phyloP scores from a whole-genome alignment of 1,139 yeast genomes.

The Geotrichum reessii region DNA sequence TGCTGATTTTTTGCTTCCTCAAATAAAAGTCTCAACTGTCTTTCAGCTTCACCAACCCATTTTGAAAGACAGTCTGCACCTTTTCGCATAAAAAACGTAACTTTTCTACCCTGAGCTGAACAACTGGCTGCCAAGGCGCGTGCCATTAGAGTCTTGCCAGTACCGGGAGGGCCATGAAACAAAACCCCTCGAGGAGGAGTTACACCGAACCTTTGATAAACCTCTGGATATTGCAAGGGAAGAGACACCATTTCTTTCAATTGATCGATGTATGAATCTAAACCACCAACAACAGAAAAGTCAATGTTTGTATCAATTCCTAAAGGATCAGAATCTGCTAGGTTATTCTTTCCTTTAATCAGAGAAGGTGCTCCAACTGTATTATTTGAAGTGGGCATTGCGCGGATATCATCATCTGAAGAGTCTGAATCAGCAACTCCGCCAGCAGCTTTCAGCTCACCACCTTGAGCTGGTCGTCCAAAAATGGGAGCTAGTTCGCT shows the following conservation, averaged over 20 bases:
- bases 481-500: conserved; percentile 95
- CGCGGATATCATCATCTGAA: conserved; percentile 50
- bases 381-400: conserved; percentile 23
- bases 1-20: conserved; percentile 96
- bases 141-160: conserved; percentile 98
- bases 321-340: conserved; percentile 91
- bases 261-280: conserved; percentile 84
- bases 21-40: conserved; percentile 80
- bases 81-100: conserved; percentile 95
- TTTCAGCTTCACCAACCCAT: conserved; percentile 99
- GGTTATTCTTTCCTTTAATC: conserved; percentile 51
- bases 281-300: conserved; percentile 86
- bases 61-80: conserved; percentile 97
- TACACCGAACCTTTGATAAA: conserved; percentile 81
- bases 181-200: conserved; percentile 97
- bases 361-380: conserved; percentile 38
- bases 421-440: conserved; percentile 58
- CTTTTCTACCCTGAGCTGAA: conserved; percentile 71
- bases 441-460: conserved; percentile 44
- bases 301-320: conserved; percentile 93
- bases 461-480: conserved; percentile 60
- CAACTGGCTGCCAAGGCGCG: conserved; percentile 95
- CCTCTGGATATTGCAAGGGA: conserved; percentile 89
- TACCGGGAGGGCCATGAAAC: conserved; percentile 99
- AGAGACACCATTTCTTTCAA: conserved; percentile 95